A percentile compares a stretch with the other conserved stretches of the same genome.
Evolutionary conservation across 2,329 filamentous ascomycete genomes (phyloP).

Genomic region (Clarireedia paspali): DNA sequence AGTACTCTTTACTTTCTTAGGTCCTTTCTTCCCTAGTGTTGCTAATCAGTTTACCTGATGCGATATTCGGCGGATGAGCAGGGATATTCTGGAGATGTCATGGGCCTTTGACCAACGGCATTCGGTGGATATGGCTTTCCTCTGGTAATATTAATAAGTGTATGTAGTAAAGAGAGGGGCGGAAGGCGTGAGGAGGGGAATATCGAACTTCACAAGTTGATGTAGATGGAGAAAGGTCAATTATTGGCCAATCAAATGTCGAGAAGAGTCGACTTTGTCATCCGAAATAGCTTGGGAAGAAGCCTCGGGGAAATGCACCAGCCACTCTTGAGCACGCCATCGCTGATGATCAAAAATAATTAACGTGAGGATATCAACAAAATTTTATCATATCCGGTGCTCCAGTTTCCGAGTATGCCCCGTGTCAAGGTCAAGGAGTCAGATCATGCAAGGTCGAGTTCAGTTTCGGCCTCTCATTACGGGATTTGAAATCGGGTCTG

Average conservation of each 20-base stretch:
- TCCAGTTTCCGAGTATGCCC: constrained; percentile 4
- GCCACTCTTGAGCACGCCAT: constrained; percentile 10
- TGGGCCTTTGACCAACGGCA: not conserved
- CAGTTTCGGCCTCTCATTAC: not conserved
- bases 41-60: constrained; percentile 5
- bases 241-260: not conserved
- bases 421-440: not conserved
- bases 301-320: constrained; percentile 6
- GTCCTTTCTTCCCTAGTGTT: constrained; percentile 3
- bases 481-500: not conserved
- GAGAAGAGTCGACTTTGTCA: constrained; percentile 7
- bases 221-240: not conserved
- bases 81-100: constrained; percentile 3
- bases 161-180: constrained; percentile 9
- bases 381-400: not conserved
- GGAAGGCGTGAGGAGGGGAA: not conserved
- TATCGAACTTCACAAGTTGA: not conserved
- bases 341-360: not conserved
- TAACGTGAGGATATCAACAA: constrained; percentile 3
- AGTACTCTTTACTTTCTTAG: not conserved
- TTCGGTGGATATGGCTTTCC: not conserved
- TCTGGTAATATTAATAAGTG: constrained; percentile 1
- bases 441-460: not conserved
- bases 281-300: not conserved
- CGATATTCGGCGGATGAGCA: constrained; percentile 10